Percentiles rank a stretch among this genome's conserved stretches.
These are phyloP conservation scores for Strobilomyces echinocephalus DNA, from an alignment of 768 basidiomycete genomes.

Conservation along the genomic window DNA sequence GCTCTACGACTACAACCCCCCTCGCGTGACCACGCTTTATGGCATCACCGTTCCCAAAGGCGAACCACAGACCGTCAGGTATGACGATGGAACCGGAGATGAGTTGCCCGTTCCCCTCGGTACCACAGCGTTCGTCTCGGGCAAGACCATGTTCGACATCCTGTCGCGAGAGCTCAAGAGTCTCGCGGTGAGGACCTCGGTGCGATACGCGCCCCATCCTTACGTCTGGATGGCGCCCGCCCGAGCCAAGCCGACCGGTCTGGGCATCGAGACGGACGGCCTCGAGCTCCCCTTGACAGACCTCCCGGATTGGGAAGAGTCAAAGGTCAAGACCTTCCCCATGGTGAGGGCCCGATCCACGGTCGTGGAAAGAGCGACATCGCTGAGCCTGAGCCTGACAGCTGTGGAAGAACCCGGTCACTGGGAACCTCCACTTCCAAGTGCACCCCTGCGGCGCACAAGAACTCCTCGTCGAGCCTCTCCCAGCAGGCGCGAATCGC, in stretches of 20 bases:
- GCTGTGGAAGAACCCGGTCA: slow-evolving; percentile 92
- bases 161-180: slow-evolving; percentile 69
- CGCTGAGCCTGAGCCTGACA: slow-evolving; percentile 23
- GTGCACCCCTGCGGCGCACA: slow-evolving; percentile 79
- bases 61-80: slow-evolving; percentile 55
- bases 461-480: slow-evolving; percentile 67
- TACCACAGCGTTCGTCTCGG: slow-evolving; percentile 80
- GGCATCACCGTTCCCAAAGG: slow-evolving; percentile 71
- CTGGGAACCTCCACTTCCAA: slow-evolving; percentile 78
- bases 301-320: slow-evolving; percentile 80
- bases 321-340: slow-evolving; percentile 67
- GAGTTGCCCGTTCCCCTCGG: slow-evolving; percentile 79
- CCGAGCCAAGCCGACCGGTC: slow-evolving; percentile 66
- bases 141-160: slow-evolving; percentile 80
- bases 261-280: slow-evolving; percentile 79
- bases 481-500: slow-evolving; percentile 54
- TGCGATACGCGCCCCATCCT: slow-evolving; percentile 79
- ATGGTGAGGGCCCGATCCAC: slow-evolving; percentile 36
- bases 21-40: slow-evolving; percentile 82
- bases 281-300: slow-evolving; percentile 61
- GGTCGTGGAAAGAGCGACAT: not conserved
- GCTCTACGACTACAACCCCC: slow-evolving; percentile 69
- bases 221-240: slow-evolving; percentile 89
- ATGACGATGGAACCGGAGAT: slow-evolving; percentile 87
- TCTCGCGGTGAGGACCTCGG: slow-evolving; percentile 69